Percentiles rank a stretch among this genome's conserved stretches.
Conservation (phyloP, 2,329 filamentous ascomycete species). For the Sporothrix curviconia region DNA sequence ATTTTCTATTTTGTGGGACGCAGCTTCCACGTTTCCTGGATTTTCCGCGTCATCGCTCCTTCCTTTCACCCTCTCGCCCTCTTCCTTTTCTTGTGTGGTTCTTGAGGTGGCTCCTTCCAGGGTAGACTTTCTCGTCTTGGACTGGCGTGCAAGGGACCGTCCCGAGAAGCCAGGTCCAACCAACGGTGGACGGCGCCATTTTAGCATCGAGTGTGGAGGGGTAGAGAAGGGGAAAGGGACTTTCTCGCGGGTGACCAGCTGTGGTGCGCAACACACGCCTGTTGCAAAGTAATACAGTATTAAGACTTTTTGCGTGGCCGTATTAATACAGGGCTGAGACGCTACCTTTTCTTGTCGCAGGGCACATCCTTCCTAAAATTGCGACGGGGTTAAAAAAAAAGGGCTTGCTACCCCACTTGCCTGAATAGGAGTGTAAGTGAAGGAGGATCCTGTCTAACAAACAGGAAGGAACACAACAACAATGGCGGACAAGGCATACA, state of each 20-base stretch:
- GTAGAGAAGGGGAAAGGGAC: background rate
- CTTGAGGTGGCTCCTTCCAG: background rate
- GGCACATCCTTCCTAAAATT: background rate
- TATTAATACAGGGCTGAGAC: conserved; percentile 6
- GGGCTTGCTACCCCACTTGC: conserved; percentile 5
- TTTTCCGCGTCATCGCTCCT: background rate
- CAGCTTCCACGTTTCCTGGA: conserved; percentile 2
- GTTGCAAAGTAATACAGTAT: background rate
- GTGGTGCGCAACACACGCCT: background rate
- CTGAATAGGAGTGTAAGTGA: conserved; percentile 7
- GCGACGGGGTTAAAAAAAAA: too few species aligned
- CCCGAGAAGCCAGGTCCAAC: background rate
- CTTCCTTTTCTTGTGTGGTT: background rate
- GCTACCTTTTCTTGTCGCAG: background rate
- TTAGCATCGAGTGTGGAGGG: conserved; percentile 7
- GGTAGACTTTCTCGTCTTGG: conserved; percentile 8
- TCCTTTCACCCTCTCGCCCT: background rate
- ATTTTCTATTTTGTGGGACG: background rate
- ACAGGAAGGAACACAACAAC: background rate
- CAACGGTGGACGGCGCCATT: background rate
- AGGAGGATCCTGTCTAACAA: background rate
- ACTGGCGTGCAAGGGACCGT: conserved; percentile 9
- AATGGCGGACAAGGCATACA: background rate
- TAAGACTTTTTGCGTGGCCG: too few species aligned
- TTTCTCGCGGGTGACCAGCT: too few species aligned